Conservation (phyloP, 2,329 filamentous ascomycete species). For the Cladosporium colombiae region DNA sequence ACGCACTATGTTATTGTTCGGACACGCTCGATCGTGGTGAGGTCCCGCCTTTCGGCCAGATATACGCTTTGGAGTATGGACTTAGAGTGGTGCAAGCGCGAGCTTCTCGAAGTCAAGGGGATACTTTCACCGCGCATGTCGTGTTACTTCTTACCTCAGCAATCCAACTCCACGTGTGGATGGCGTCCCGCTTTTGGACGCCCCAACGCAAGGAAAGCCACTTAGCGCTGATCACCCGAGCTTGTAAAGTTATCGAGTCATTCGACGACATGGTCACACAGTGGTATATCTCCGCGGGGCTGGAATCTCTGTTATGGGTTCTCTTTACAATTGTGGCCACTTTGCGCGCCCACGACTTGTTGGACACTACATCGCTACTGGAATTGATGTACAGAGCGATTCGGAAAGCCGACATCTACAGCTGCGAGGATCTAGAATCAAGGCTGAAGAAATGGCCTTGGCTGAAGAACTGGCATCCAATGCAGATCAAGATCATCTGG, state of each 20-base stretch:
- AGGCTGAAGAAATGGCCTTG: slow-evolving; percentile 11
- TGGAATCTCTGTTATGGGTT: slow-evolving; percentile 11
- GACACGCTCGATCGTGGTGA: not conserved
- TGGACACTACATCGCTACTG: not conserved
- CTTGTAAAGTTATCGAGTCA: slow-evolving; percentile 7
- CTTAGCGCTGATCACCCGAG: slow-evolving; percentile 6
- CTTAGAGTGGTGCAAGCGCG: slow-evolving; percentile 16
- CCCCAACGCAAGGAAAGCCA: slow-evolving; percentile 11
- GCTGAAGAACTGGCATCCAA: slow-evolving; percentile 15
- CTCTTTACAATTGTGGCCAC: slow-evolving; percentile 9
- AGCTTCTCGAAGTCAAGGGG: not conserved
- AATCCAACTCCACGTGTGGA: slow-evolving; percentile 18
- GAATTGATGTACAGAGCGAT: slow-evolving; percentile 9
- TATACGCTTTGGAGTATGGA: slow-evolving; percentile 16
- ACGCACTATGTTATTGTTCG: slow-evolving; percentile 17
- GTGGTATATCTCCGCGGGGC: slow-evolving; percentile 15
- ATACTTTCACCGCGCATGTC: not conserved
- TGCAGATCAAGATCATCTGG: slow-evolving; percentile 12
- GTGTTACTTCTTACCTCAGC: slow-evolving; percentile 10
- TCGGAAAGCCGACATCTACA: slow-evolving; percentile 5
- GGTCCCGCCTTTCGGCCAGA: slow-evolving; percentile 4
- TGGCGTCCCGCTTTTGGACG: slow-evolving; percentile 18
- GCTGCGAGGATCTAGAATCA: slow-evolving; percentile 3
- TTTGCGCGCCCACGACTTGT: not conserved
- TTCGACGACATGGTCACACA: slow-evolving; percentile 20